These are phyloP conservation scores for Hygrophila difformis DNA, from an alignment of 257 asterid genomes.

Conservation along the genomic window DNA sequence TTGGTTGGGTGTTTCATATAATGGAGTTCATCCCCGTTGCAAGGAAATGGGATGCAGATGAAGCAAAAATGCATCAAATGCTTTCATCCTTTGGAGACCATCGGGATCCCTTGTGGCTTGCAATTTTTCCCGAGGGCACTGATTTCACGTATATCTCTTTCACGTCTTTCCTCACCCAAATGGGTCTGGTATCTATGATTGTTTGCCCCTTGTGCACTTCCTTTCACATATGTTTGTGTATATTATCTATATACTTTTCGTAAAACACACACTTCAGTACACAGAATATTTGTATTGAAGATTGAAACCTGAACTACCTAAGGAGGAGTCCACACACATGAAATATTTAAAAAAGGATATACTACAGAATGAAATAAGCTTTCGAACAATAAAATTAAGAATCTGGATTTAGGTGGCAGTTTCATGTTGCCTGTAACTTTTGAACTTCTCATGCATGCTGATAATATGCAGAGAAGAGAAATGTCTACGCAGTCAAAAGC, in stretches of 20 bases:
- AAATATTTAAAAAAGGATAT: no score
- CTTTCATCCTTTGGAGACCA: slow-evolving; percentile 48
- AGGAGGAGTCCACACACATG: no score
- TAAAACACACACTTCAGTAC: no score
- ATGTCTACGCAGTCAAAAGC: slow-evolving; percentile 62
- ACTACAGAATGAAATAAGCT: neutral
- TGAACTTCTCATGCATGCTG: slow-evolving; percentile 9
- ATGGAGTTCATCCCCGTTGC: slow-evolving; percentile 84
- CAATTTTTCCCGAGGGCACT: slow-evolving; percentile 91
- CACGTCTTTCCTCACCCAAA: slow-evolving; percentile 6
- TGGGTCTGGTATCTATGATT: neutral
- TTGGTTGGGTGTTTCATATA: slow-evolving; percentile 85
- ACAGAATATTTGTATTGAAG: no score
- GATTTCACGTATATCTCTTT: slow-evolving; percentile 66
- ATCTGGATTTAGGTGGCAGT: no score
- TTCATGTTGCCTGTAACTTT: neutral
- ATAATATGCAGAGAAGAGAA: slow-evolving; percentile 64
- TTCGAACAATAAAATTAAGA: no score
- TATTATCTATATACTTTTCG: no score
- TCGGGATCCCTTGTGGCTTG: slow-evolving; percentile 79
- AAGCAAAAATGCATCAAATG: slow-evolving; percentile 38
- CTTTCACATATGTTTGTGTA: no score
- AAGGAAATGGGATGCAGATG: slow-evolving; percentile 92
- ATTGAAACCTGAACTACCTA: no score
- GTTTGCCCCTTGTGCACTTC: neutral